A percentile compares a stretch with the other conserved stretches of the same genome.
Evolutionary conservation across 345 rosid species (phyloP).

Genomic region (Citrus medica): DNA sequence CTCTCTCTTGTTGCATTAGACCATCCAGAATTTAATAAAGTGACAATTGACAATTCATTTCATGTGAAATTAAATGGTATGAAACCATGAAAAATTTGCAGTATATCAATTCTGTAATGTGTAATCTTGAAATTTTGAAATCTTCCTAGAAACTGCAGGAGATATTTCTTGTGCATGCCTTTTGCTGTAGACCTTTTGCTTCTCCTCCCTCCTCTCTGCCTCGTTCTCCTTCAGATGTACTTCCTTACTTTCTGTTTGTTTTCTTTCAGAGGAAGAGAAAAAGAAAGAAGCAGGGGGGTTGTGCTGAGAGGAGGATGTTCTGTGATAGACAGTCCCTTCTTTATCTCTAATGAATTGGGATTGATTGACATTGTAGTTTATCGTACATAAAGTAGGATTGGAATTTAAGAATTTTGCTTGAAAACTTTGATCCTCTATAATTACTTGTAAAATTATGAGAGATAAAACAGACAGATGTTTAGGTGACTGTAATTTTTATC

Average conservation of each 20-base stretch:
- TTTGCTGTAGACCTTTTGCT: not conserved
- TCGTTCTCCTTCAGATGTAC: not conserved
- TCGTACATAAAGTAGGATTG: not conserved
- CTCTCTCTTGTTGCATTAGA: slow-evolving; percentile 6
- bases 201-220: not conserved
- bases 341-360: not conserved
- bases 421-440: not conserved
- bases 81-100: not conserved
- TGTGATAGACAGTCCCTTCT: not conserved
- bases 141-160: not conserved
- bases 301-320: not conserved
- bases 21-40: not conserved
- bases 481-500: not conserved
- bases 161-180: not conserved
- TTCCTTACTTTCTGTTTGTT: not conserved
- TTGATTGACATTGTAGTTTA: not conserved
- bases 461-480: not conserved
- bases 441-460: not conserved
- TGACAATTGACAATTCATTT: not conserved
- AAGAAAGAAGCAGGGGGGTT: not conserved
- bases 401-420: not conserved
- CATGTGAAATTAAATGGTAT: not conserved
- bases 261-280: not conserved
- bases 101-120: not conserved
- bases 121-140: not conserved